Base-by-base conservation (phyloP, 805 yeast species). In the Ogataea paradorogensis region DNA sequence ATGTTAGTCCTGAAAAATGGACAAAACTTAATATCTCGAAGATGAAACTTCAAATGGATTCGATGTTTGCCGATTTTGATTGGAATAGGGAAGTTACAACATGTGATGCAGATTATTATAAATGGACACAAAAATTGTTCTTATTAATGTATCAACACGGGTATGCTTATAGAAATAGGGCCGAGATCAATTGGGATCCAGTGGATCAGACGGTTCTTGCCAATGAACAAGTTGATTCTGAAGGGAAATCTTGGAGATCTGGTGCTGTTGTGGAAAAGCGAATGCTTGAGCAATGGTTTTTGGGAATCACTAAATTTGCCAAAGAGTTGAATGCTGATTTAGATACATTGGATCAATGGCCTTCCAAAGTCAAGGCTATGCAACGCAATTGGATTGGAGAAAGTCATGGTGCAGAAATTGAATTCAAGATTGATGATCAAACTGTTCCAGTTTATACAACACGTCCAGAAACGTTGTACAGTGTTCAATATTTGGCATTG, bases 131-230 rank as follows among this genome's bases (percentile, higher is more conserved):
- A 58, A 76, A 80, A 67, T 74, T 93, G 15, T 93, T 93, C 52
- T 61, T 87, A 20, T 68, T 84, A 56, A 58, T 93, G 39, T 77
- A 73, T 59, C 77, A 88, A 51, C 71, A 80, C 33, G 95, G 95
- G 0, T 64, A 87, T 35, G 98, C 97, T 0, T 91, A 93, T 55
- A 73, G 90, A 48, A 81, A 82, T 33, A 80, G 80, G 33, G 95
- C 96, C 0, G 89, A 82, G 51, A 93, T 93, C 43, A 93, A 93
- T 57, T 93, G 99, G 99, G 99, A 93, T 62, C 99, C 99, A 0
- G 77, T 93, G 0, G 99, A 93, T 54, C 76, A 83, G 48, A 93
- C 99, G 0, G 99, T 93, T 1, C 69, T 93, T 44, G 99, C 99
- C 2, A 93, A 84, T 58, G 99, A 93, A 63, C 99, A 93, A 62